Base-by-base conservation (phyloP, 805 yeast genomes). In the Teunomyces gatunensis region DNA sequence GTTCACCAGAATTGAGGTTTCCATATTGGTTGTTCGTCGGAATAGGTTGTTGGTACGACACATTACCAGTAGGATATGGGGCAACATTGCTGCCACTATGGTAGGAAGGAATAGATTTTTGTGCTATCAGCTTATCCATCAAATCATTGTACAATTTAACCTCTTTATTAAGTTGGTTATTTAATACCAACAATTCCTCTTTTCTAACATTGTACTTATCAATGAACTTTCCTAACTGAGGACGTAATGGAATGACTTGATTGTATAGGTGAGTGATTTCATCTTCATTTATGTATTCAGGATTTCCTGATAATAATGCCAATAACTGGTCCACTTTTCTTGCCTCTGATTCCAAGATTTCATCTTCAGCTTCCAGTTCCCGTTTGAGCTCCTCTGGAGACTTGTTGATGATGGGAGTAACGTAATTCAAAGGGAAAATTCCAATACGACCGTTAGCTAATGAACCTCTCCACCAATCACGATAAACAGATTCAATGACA, bases 381-480 rank as follows among this genome's bases (percentile, higher is more conserved):
- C 69, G 65, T 6, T 68, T 66, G 4, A 85, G 51, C 53, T 90
- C 91, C 42, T 77, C 76, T 2, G 79, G 74, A 0, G 88, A 74
- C 30, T 85, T 84, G 40, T 83, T 85, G 1, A 83, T 79, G 4
- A 90, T 69, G 2, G 90, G 90, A 0, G 88, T 79, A 1, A 94
- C 98, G 60, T 94, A 92, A 63, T 92, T 92, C 49, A 88, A 77
- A 0, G 99, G 99, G 66, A 92, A 90, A 11, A 94, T 85, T 15
- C 99, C 99, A 44, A 83, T 75, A 46, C 77, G 78, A 0, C 97
- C 97, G 46, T 79, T 76, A 3, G 76, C 63, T 44, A 92, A 68
- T 5, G 92, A 80, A 12, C 99, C 99, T 54, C 89, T 78, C 85
- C 97, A 88, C 99, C 99, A 92, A 60, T 92, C 98, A 52, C 88